Evolutionary conservation across 2,329 filamentous ascomycete genomes (phyloP).

Genomic region (Alternaria longipes): DNA sequence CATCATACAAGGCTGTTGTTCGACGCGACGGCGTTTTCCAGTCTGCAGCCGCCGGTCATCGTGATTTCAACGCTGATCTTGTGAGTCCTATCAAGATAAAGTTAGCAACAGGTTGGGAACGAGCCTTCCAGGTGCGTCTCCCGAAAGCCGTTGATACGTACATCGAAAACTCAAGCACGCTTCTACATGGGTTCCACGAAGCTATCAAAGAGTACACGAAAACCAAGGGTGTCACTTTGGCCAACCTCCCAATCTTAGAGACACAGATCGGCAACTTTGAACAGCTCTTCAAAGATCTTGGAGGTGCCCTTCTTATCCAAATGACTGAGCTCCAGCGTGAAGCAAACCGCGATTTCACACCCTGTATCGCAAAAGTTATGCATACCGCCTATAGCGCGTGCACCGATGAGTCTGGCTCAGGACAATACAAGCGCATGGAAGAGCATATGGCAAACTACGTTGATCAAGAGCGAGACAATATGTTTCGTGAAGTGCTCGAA

Average conservation of each 20-base stretch:
- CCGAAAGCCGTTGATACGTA: conserved; percentile 54
- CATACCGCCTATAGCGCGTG: conserved; percentile 58
- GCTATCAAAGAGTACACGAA: conserved; percentile 53
- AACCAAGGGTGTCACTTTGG: conserved; percentile 52
- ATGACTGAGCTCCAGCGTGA: conserved; percentile 61
- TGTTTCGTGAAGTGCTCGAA: conserved; percentile 61
- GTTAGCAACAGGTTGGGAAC: conserved; percentile 57
- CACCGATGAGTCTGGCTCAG: conserved; percentile 55
- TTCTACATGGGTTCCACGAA: conserved; percentile 55
- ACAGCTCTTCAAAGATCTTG: conserved; percentile 53
- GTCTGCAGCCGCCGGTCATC: conserved; percentile 47
- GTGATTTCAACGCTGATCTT: conserved; percentile 55
- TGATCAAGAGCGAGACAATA: conserved; percentile 49
- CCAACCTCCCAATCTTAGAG: conserved; percentile 53
- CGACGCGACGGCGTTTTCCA: conserved; percentile 60
- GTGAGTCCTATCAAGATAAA: conserved; percentile 52
- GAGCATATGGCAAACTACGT: conserved; percentile 59
- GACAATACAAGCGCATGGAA: conserved; percentile 64
- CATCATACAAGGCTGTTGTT: conserved; percentile 67
- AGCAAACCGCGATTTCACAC: conserved; percentile 64
- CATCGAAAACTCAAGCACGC: conserved; percentile 38
- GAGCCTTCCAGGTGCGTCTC: conserved; percentile 54
- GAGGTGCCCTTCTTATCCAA: conserved; percentile 38
- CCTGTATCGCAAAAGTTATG: conserved; percentile 59
- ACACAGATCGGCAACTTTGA: conserved; percentile 56